Evolutionary conservation across 2,329 filamentous ascomycete species (phyloP), one percentile per base, ranked within the genome.

Genomic region (Rhexocercosporidium sp.): DNA sequence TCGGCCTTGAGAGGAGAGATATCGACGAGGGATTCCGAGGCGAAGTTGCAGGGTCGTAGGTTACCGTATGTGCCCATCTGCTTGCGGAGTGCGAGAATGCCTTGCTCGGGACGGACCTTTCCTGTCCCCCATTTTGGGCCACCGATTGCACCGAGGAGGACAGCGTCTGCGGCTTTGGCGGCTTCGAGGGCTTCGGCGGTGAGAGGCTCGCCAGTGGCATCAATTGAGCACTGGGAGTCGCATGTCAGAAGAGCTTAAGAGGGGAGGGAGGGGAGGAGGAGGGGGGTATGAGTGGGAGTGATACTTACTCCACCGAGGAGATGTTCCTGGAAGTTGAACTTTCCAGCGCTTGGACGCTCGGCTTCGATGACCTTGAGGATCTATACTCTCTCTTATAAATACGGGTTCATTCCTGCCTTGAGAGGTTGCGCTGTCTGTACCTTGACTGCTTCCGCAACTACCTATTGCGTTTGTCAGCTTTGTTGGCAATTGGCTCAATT

Each of bases 91-190:
- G 85, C 88, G 69, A 98, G 90, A 75, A 98, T 89, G 69, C 95
- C 95, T 82, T 97, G 93, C 80, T 98, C 95, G 1, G 95, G 95
- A 53, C 94, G 92, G 70, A 97, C 91, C 66, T 89, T 82, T 73
- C 92, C 93, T 37, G 93, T 96, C 69, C 94, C 94, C 93, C 94
- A 98, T 93, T 97, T 81, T 16, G 96, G 95, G n/a, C 95, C 95
- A 74, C 95, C 95, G 76, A 98, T 96, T 74, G 95, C 93, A 73
- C 94, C 95, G 64, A 98, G 89, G 67, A 98, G 89, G 68, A 98
- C 91, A 46, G 94, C 95, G 80, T 97, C 92, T 71, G 94, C 94
- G 61, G 86, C 84, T 81, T 96, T 94, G 73, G 93, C 94, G 41
- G 93, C 94, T 16, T 83, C 82, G 74, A 98, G 91, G 69, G 94